phyloP scores from a whole-genome alignment of 495 filamentous ascomycete genomes.

The Hypoxylon crocopeplum region DNA sequence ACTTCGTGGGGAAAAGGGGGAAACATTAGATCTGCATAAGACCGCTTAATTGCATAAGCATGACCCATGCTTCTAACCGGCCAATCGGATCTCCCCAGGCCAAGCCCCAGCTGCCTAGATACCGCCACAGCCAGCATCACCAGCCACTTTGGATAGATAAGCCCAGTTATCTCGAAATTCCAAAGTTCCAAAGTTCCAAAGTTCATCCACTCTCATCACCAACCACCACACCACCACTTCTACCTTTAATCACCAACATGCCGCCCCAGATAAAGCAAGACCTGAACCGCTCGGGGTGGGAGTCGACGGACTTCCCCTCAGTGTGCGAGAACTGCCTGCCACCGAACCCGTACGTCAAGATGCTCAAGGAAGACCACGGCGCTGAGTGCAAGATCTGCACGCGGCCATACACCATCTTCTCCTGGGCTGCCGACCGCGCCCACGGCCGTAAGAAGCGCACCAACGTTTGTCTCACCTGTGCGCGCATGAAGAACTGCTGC shows the following conservation, averaged over 20 bases:
- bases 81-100: too few species aligned
- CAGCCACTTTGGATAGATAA: neutral
- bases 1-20: conserved; percentile 12
- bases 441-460: conserved; percentile 85
- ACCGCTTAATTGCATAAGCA: neutral
- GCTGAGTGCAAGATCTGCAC: conserved; percentile 87
- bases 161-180: neutral
- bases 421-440: conserved; percentile 88
- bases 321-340: conserved; percentile 81
- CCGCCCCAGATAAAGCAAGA: conserved; percentile 88
- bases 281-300: conserved; percentile 94
- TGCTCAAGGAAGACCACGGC: conserved; percentile 95
- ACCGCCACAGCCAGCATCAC: neutral
- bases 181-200: neutral
- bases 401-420: conserved; percentile 93
- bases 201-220: neutral
- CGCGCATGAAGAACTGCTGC: conserved; percentile 94
- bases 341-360: conserved; percentile 97
- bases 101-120: too few species aligned
- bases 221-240: neutral
- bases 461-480: conserved; percentile 93
- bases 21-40: neutral
- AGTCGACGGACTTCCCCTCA: conserved; percentile 82
- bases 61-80: neutral
- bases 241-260: conserved; percentile 33